Evolutionary conservation across 768 basidiomycete genomes (phyloP).

Genomic region (Suillus brevipes): DNA sequence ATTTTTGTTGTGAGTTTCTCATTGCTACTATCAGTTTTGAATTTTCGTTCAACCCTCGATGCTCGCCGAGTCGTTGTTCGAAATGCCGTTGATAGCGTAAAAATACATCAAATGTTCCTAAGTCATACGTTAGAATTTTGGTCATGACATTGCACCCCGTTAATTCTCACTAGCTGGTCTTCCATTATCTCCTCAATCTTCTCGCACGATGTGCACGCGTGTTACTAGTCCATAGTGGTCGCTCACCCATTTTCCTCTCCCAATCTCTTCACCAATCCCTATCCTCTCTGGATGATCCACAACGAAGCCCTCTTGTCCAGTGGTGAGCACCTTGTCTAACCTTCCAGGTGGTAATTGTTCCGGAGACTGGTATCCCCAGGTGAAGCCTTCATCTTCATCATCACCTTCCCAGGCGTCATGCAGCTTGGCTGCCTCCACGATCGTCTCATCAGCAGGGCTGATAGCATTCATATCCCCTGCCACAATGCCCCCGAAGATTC

Average conservation of each 20-base stretch:
- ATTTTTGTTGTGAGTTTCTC: not conserved
- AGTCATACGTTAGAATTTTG: slow-evolving; percentile 5
- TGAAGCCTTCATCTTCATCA: slow-evolving; percentile 48
- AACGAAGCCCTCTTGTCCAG: slow-evolving; percentile 46
- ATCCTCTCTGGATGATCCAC: slow-evolving; percentile 56
- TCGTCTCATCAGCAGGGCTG: slow-evolving; percentile 40
- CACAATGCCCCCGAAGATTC: slow-evolving; percentile 58
- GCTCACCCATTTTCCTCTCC: slow-evolving; percentile 51
- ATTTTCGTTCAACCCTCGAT: not conserved
- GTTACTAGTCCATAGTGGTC: slow-evolving; percentile 67
- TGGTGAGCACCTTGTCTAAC: slow-evolving; percentile 68
- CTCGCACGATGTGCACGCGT: slow-evolving; percentile 33
- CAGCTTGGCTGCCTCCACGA: slow-evolving; percentile 49
- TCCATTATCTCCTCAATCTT: slow-evolving; percentile 15
- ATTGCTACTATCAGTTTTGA: not conserved
- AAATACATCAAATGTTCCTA: slow-evolving; percentile 9
- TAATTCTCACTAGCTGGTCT: not conserved
- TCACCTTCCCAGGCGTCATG: slow-evolving; percentile 58
- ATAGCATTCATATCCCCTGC: slow-evolving; percentile 78
- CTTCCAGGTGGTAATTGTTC: slow-evolving; percentile 48
- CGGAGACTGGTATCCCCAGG: slow-evolving; percentile 70
- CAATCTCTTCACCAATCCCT: slow-evolving; percentile 53
- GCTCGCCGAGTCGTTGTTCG: not conserved
- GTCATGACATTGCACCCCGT: not conserved
- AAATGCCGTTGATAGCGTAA: slow-evolving; percentile 1